phyloP scores from a whole-genome alignment of 208 protist species.

The Wallacemonas sp. region DNA sequence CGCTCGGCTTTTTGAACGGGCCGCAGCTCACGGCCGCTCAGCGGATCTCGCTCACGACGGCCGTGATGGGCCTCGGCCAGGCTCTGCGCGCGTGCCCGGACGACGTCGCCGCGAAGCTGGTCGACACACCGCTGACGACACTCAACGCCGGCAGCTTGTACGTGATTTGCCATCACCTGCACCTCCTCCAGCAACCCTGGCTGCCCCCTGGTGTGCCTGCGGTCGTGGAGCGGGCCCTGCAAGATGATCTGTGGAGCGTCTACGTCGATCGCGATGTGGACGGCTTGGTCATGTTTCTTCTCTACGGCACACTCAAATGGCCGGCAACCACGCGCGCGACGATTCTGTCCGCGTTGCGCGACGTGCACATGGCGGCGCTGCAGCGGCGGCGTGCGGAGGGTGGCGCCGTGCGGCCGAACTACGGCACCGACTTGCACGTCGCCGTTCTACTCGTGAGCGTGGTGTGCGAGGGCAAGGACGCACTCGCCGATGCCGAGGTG shows the following conservation, averaged over 20 bases:
- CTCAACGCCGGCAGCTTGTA: constrained; percentile 18
- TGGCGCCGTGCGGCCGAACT: background rate
- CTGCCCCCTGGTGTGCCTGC: constrained; percentile 37
- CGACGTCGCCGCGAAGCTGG: constrained; percentile 16
- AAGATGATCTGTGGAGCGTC: constrained; percentile 36
- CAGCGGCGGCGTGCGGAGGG: background rate
- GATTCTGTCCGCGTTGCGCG: background rate
- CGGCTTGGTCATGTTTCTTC: constrained; percentile 20
- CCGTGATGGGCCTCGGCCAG: constrained; percentile 29
- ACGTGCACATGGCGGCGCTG: background rate
- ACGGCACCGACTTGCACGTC: background rate
- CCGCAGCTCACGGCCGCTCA: constrained; percentile 19
- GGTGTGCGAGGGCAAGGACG: background rate
- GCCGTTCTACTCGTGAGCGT: background rate
- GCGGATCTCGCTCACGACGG: constrained; percentile 14
- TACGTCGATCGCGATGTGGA: constrained; percentile 43
- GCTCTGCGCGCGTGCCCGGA: constrained; percentile 26
- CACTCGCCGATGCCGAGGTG: background rate
- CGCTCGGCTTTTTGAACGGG: background rate
- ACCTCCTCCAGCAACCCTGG: constrained; percentile 27
- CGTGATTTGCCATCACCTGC: constrained; percentile 21
- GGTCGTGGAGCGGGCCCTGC: constrained; percentile 25
- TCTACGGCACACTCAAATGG: constrained; percentile 11
- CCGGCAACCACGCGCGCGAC: background rate
- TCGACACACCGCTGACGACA: constrained; percentile 12